phyloP scores from a whole-genome alignment of 768 basidiomycete genomes.

The Rhodotorula kratochvilovae region DNA sequence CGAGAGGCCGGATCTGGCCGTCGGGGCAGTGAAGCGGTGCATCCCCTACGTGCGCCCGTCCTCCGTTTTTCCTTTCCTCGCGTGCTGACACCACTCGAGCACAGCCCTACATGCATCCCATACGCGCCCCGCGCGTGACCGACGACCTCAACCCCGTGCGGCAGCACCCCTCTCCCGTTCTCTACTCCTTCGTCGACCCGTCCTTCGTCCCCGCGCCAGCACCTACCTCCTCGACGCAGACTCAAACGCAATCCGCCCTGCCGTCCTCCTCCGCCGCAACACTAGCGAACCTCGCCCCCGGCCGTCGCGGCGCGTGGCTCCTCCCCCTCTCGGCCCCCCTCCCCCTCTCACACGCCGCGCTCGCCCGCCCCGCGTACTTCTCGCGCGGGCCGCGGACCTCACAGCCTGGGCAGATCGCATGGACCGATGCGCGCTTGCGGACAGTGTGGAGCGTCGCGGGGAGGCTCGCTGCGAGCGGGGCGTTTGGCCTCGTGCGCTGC shows the following conservation, averaged over 20 bases:
- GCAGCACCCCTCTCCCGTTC: neutral
- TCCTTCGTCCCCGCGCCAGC: neutral
- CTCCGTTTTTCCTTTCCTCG: too few relatives aligned
- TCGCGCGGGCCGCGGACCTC: neutral
- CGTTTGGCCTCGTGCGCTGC: conserved; percentile 7
- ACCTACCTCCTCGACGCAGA: neutral
- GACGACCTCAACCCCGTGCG: neutral
- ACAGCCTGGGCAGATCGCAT: neutral
- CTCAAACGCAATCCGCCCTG: neutral
- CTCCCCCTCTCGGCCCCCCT: conserved; percentile 10
- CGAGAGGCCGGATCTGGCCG: neutral
- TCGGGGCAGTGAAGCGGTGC: conserved; percentile 19
- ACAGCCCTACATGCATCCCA: conserved; percentile 14
- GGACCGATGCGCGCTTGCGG: conserved; percentile 18
- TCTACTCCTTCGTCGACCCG: conserved; percentile 23
- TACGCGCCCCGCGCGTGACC: too few relatives aligned
- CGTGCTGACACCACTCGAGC: neutral
- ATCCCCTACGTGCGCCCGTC: conserved; percentile 12
- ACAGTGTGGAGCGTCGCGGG: conserved; percentile 9
- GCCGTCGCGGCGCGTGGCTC: conserved; percentile 28
- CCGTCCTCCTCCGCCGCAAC: neutral
- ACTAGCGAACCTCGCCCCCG: neutral
- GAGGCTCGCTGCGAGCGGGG: neutral
- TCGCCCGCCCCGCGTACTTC: conserved; percentile 3
- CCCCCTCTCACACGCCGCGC: neutral